phyloP scores from a whole-genome alignment of 2,329 filamentous ascomycete genomes.

The Massarina eburnea region DNA sequence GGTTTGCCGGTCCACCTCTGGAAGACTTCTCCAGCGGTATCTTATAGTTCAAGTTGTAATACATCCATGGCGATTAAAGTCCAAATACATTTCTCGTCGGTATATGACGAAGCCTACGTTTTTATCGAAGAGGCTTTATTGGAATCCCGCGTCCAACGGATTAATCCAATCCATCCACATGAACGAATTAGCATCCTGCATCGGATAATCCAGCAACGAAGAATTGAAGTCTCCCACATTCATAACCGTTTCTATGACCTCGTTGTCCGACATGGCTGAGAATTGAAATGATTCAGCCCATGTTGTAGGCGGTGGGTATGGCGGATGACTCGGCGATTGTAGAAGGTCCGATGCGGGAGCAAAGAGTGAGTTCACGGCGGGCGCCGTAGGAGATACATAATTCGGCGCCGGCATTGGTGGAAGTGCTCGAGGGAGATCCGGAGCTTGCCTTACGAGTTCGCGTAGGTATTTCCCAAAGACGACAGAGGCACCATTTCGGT shows the following conservation, averaged over 20 bases:
- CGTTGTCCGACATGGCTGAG: conserved; percentile 69
- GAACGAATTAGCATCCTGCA: conserved; percentile 53
- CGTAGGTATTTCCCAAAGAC: conserved; percentile 60
- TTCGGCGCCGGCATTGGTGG: conserved; percentile 6
- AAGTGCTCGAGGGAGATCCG: conserved; percentile 9
- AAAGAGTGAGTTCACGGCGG: conserved; percentile 8
- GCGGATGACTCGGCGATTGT: conserved; percentile 7
- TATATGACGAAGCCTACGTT: too few relatives aligned
- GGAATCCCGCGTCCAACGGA: conserved; percentile 35
- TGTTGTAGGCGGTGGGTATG: conserved; percentile 18
- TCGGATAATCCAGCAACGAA: conserved; percentile 57
- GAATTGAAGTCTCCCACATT: conserved; percentile 63
- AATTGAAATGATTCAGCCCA: conserved; percentile 54
- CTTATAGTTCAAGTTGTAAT: too few relatives aligned
- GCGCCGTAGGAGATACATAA: conserved; percentile 11
- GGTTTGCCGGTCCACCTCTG: too few relatives aligned
- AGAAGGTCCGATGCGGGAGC: conserved; percentile 7
- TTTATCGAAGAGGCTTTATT: neutral
- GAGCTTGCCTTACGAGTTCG: conserved; percentile 41
- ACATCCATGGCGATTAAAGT: too few relatives aligned
- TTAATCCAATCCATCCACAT: conserved; percentile 40
- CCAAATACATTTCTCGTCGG: too few relatives aligned
- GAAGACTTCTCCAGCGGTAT: too few relatives aligned
- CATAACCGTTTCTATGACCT: conserved; percentile 67
- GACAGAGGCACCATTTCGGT: conserved; percentile 67